Conservation (phyloP, 2,329 filamentous ascomycete genomes). For the Aspergillus hortae region DNA sequence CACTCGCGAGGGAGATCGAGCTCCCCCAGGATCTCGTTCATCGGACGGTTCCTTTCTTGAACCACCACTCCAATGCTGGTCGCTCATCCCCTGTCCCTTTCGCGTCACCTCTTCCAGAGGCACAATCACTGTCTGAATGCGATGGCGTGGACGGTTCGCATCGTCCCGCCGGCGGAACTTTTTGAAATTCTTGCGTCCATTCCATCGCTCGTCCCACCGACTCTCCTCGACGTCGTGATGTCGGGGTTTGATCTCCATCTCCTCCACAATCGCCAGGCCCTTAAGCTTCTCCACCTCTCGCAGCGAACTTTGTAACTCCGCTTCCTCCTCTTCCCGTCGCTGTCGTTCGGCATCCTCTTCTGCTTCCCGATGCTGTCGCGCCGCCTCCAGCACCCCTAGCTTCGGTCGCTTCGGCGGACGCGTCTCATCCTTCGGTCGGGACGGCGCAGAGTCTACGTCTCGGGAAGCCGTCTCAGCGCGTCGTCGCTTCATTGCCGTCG, state of each 20-base stretch:
- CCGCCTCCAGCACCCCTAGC: slow-evolving; percentile 66
- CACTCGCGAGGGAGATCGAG: no score
- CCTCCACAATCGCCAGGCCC: slow-evolving; percentile 71
- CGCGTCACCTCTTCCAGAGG: slow-evolving; percentile 66
- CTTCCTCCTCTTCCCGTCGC: slow-evolving; percentile 63
- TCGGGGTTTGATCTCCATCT: slow-evolving; percentile 60
- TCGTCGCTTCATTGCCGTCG: slow-evolving; percentile 74
- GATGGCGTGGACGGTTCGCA: slow-evolving; percentile 33
- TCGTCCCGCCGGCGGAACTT: slow-evolving; percentile 57
- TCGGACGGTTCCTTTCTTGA: slow-evolving; percentile 10
- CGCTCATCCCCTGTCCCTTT: slow-evolving; percentile 70
- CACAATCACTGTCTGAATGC: slow-evolving; percentile 61
- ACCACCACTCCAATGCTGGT: slow-evolving; percentile 62
- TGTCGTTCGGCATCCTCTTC: slow-evolving; percentile 52
- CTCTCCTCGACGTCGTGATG: slow-evolving; percentile 41
- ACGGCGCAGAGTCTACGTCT: slow-evolving; percentile 29
- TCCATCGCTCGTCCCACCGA: slow-evolving; percentile 86
- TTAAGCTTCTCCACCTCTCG: slow-evolving; percentile 68
- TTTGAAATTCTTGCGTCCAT: slow-evolving; percentile 95
- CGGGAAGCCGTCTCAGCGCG: slow-evolving; percentile 60
- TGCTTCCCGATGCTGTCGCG: slow-evolving; percentile 50
- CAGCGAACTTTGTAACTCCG: slow-evolving; percentile 53
- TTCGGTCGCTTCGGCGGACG: slow-evolving; percentile 53
- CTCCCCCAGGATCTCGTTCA: not conserved
- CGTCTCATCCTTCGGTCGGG: slow-evolving; percentile 25